Conservation (phyloP, 352 stramenopile species). For the Nothophytophthora sp. region DNA sequence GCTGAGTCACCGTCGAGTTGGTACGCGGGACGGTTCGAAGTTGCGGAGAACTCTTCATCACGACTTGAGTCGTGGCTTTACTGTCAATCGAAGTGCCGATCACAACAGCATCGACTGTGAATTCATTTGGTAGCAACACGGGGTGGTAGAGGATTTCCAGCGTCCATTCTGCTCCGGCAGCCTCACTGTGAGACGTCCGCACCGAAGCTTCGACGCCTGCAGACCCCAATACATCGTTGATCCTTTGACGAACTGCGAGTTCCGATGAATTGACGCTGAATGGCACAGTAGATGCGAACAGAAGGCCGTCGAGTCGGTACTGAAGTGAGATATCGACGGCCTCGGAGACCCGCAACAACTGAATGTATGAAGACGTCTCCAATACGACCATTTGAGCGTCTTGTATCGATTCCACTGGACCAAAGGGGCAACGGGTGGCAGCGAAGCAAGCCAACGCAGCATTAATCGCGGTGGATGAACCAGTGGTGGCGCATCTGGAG, state of each 20-base stretch:
- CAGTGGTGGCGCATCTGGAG: neutral
- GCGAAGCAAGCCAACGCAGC: conserved; percentile 20
- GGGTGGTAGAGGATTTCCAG: conserved; percentile 17
- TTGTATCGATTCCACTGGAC: conserved; percentile 3
- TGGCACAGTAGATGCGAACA: conserved; percentile 2
- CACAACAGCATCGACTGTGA: conserved; percentile 1
- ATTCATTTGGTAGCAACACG: conserved; percentile 6
- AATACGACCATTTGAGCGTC: conserved; percentile 8
- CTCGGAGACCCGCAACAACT: conserved; percentile 12
- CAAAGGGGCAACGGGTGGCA: conserved; percentile 15
- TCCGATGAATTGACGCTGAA: neutral
- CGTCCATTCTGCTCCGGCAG: conserved; percentile 3
- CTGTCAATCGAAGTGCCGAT: neutral
- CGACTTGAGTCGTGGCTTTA: conserved; percentile 6
- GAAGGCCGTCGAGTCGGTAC: neutral
- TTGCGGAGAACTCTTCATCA: conserved; percentile 13
- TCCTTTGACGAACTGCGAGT: neutral
- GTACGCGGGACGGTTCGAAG: conserved; percentile 7
- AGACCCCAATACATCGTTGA: conserved; percentile 1
- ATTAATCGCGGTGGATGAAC: neutral
- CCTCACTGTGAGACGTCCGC: neutral
- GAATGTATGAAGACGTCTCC: conserved; percentile 17
- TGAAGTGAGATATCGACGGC: conserved; percentile 3
- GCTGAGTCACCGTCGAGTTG: conserved; percentile 1
- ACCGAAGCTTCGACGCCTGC: neutral